Conservation (phyloP, 2,329 filamentous ascomycete genomes). For the Fusarium sacchari region DNA sequence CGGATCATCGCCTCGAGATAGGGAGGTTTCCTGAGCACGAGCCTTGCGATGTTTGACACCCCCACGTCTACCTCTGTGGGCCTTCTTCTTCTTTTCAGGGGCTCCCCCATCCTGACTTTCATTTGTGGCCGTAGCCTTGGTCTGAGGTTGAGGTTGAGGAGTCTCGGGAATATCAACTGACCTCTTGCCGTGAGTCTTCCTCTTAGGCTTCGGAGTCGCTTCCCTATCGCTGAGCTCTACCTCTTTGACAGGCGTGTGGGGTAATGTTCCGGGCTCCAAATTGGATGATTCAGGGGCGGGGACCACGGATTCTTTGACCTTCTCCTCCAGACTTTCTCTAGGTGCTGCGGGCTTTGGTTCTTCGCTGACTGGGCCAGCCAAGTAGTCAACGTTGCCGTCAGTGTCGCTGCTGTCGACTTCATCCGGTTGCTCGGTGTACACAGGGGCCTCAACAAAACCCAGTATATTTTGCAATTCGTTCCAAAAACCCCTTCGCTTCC, state of each 20-base stretch:
- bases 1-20: slow-evolving; percentile 59
- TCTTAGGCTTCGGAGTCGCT: slow-evolving; percentile 22
- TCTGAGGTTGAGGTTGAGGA: neutral
- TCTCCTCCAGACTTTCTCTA: slow-evolving; percentile 5
- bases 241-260: slow-evolving; percentile 4
- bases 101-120: slow-evolving; percentile 16
- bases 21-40: slow-evolving; percentile 63
- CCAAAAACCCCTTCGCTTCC: slow-evolving; percentile 44
- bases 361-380: neutral
- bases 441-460: neutral
- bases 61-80: slow-evolving; percentile 76
- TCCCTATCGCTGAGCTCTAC: slow-evolving; percentile 26
- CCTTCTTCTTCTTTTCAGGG: slow-evolving; percentile 71
- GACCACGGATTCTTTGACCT: neutral
- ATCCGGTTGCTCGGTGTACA: slow-evolving; percentile 4
- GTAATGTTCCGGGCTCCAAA: slow-evolving; percentile 1
- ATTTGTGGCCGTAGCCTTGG: neutral
- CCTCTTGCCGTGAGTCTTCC: neutral
- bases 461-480: slow-evolving; percentile 39
- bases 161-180: neutral
- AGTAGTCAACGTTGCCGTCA: slow-evolving; percentile 15
- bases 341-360: neutral
- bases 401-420: slow-evolving; percentile 31
- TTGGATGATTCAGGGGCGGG: slow-evolving; percentile 12
- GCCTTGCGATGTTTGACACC: slow-evolving; percentile 74